Conservation (phyloP, 768 basidiomycete genomes). For the Pleurotus ostreatus region DNA sequence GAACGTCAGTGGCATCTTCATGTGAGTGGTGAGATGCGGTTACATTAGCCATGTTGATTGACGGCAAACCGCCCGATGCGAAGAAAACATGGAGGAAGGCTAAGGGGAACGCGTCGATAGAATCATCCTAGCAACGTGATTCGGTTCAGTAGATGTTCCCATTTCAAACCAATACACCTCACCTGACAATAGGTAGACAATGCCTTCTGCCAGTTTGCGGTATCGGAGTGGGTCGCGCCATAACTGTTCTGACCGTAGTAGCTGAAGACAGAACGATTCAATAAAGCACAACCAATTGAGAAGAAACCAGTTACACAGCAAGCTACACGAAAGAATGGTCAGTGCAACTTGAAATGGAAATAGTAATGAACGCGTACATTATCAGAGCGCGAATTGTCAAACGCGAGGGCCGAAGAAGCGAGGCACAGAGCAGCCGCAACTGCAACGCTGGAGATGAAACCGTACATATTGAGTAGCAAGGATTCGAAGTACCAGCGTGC, state of each 20-base stretch:
- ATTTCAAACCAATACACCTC: slow-evolving; percentile 10
- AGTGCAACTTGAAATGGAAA: not conserved
- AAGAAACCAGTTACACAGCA: not conserved
- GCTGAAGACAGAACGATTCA: slow-evolving; percentile 14
- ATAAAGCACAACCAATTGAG: not conserved
- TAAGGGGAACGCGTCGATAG: slow-evolving; percentile 55
- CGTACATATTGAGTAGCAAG: not conserved
- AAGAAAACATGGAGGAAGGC: slow-evolving; percentile 63
- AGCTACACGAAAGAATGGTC: not conserved
- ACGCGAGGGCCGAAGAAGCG: not conserved
- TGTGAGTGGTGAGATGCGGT: not conserved
- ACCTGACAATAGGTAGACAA: slow-evolving; percentile 53
- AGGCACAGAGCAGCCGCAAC: not conserved
- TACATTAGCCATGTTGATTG: slow-evolving; percentile 60
- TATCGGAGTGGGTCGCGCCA: slow-evolving; percentile 42
- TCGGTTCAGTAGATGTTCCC: slow-evolving; percentile 19
- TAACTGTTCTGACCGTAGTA: slow-evolving; percentile 62
- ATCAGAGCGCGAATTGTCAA: slow-evolving; percentile 6
- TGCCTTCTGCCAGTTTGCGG: slow-evolving; percentile 46
- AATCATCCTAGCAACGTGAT: slow-evolving; percentile 38
- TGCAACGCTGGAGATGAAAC: not conserved
- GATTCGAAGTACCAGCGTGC: not conserved
- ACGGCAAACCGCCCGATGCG: slow-evolving; percentile 51
- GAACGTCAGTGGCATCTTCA: not conserved
- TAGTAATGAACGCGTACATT: slow-evolving; percentile 12